Evolutionary conservation across 805 yeast genomes (phyloP).

Genomic region (Aciculoconidium aculeatum): DNA sequence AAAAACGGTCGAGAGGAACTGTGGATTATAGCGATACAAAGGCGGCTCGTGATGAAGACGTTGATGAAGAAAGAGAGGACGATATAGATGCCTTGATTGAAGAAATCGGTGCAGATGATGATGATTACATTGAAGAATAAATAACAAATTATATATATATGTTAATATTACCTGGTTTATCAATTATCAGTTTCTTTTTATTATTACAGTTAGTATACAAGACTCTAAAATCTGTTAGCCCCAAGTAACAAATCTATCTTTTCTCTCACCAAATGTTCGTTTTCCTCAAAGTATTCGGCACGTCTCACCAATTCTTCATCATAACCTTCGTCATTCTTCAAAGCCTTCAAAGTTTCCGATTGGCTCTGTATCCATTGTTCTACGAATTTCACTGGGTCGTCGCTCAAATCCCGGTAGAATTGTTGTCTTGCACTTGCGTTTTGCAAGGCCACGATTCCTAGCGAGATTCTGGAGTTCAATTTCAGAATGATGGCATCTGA

Average conservation of each 20-base stretch:
- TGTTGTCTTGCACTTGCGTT: constrained; percentile 61
- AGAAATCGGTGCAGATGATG: constrained; percentile 16
- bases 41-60: constrained; percentile 15
- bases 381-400: constrained; percentile 74
- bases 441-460: constrained; percentile 49
- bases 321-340: constrained; percentile 85
- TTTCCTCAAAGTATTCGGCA: constrained; percentile 73
- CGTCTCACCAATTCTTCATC: constrained; percentile 85
- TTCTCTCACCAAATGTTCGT: constrained; percentile 58
- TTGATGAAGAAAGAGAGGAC: constrained; percentile 13
- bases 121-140: constrained; percentile 11
- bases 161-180: not conserved
- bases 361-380: constrained; percentile 74
- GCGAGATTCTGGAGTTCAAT: constrained; percentile 36
- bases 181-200: not conserved
- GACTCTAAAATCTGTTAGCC: constrained; percentile 37
- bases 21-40: constrained; percentile 8
- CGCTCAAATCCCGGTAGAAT: constrained; percentile 67
- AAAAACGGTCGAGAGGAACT: constrained; percentile 4
- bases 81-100: constrained; percentile 4
- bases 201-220: not conserved
- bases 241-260: constrained; percentile 73
- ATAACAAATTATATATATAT: not conserved
- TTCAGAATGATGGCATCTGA: constrained; percentile 40
- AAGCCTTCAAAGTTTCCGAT: constrained; percentile 74